phyloP scores from a whole-genome alignment of 2,329 filamentous ascomycete genomes.

The Thielaviopsis euricoi region DNA sequence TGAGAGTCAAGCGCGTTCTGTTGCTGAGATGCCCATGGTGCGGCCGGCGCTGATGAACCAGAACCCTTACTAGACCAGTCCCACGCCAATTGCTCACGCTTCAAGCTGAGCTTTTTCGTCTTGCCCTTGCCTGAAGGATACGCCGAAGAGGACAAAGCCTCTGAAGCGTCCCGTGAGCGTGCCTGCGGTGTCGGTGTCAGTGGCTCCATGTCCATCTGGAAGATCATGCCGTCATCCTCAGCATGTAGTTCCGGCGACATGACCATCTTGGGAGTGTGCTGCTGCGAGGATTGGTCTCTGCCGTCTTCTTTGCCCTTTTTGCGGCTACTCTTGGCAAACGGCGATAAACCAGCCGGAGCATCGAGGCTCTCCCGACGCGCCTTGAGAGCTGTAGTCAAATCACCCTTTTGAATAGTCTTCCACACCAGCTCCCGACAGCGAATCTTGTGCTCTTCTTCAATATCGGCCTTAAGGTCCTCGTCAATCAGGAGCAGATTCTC shows the following conservation, averaged over 20 bases:
- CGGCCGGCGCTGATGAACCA: background rate
- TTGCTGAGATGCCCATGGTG: constrained; percentile 6
- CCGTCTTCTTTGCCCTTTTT: constrained; percentile 26
- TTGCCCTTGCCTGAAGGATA: background rate
- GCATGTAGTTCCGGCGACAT: background rate
- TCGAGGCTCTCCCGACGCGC: constrained; percentile 14
- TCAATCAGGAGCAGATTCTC: constrained; percentile 40
- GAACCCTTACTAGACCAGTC: background rate
- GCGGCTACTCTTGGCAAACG: constrained; percentile 26
- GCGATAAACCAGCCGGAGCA: constrained; percentile 10
- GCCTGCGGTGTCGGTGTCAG: background rate
- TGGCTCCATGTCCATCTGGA: constrained; percentile 10
- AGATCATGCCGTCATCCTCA: constrained; percentile 8
- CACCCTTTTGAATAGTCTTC: constrained; percentile 43
- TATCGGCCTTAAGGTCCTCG: constrained; percentile 44
- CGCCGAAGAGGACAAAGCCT: background rate
- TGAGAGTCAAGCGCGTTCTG: background rate
- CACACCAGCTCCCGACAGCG: constrained; percentile 65
- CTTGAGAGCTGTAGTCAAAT: constrained; percentile 29
- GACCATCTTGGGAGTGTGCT: background rate
- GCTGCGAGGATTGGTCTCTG: background rate
- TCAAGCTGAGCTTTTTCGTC: background rate
- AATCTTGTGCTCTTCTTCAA: constrained; percentile 51
- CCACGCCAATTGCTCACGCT: background rate
- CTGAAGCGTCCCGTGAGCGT: background rate